A percentile compares a stretch with the other conserved stretches of the same genome.
Evolutionary conservation across 2,329 filamentous ascomycete species (phyloP).

Genomic region (Verticillium dahliae): DNA sequence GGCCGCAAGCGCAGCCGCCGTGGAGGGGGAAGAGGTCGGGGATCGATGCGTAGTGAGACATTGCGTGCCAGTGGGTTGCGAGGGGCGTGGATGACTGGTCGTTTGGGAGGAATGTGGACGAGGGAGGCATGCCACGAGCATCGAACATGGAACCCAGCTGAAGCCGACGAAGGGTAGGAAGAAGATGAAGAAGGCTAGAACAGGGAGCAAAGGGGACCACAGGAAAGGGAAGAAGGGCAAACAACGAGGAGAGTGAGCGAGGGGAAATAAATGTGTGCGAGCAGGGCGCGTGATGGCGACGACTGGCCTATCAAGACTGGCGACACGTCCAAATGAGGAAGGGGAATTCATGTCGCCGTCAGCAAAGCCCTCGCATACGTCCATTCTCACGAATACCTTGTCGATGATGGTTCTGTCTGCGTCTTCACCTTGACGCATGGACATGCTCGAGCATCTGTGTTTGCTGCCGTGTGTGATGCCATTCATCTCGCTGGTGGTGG

Average conservation of each 20-base stretch:
- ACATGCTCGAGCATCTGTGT: neutral
- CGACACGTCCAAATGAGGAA: neutral
- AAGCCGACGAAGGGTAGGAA: neutral
- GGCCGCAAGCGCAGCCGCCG: slow-evolving; percentile 60
- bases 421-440: neutral
- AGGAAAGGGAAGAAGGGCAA: neutral
- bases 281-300: neutral
- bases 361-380: neutral
- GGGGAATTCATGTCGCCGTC: neutral
- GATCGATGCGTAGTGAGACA: slow-evolving; percentile 6
- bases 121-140: neutral
- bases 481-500: too few relatives aligned
- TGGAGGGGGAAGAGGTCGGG: slow-evolving; percentile 16
- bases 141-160: too few relatives aligned
- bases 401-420: neutral
- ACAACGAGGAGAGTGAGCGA: neutral
- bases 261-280: neutral
- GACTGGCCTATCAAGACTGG: neutral
- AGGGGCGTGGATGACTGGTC: neutral
- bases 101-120: neutral
- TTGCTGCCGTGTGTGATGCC: too few relatives aligned
- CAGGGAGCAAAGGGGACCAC: neutral
- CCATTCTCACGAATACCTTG: neutral
- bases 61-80: neutral
- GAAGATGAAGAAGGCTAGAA: neutral